phyloP scores from a whole-genome alignment of 179 eudicot genomes.

The Nepenthes alata region DNA sequence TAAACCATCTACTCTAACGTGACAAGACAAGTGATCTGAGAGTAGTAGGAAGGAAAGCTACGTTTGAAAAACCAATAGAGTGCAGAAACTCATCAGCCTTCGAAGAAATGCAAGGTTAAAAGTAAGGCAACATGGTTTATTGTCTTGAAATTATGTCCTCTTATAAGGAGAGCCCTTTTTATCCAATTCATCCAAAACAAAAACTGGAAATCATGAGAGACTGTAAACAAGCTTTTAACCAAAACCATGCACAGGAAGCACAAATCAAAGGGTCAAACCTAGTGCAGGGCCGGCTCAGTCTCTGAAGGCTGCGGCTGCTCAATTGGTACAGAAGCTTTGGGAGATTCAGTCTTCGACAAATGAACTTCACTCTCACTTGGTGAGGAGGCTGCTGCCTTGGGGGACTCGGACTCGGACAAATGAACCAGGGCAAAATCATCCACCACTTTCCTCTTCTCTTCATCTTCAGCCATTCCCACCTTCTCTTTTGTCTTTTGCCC shows the following conservation, averaged over 20 bases:
- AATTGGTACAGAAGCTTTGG: not conserved
- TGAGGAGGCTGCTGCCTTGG: conserved; percentile 6
- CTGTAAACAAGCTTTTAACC: conserved; percentile 2
- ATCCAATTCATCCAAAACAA: not conserved
- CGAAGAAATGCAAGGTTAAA: conserved; percentile 36
- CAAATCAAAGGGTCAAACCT: conserved; percentile 18
- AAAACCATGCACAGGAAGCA: conserved; percentile 16
- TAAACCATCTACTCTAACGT: no score
- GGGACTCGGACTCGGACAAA: conserved; percentile 29
- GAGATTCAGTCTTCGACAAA: conserved; percentile 5
- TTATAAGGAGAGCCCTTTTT: not conserved
- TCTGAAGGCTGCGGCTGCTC: conserved; percentile 9
- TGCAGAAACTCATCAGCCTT: conserved; percentile 30
- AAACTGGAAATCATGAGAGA: conserved; percentile 5
- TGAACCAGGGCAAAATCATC: conserved; percentile 31
- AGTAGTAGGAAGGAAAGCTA: no score
- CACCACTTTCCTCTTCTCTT: conserved; percentile 25
- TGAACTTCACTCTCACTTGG: conserved; percentile 1
- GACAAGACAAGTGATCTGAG: no score
- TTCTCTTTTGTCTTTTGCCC: conserved; percentile 37
- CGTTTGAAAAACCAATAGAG: no score
- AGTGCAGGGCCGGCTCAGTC: conserved; percentile 17
- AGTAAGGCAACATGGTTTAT: not conserved
- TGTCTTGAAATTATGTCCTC: not conserved
- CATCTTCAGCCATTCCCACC: conserved; percentile 28